A percentile compares a stretch with the other conserved stretches of the same genome.
These are phyloP conservation scores for Citrullus amarus DNA, from an alignment of 306 rosid genomes.

Conservation along the genomic window DNA sequence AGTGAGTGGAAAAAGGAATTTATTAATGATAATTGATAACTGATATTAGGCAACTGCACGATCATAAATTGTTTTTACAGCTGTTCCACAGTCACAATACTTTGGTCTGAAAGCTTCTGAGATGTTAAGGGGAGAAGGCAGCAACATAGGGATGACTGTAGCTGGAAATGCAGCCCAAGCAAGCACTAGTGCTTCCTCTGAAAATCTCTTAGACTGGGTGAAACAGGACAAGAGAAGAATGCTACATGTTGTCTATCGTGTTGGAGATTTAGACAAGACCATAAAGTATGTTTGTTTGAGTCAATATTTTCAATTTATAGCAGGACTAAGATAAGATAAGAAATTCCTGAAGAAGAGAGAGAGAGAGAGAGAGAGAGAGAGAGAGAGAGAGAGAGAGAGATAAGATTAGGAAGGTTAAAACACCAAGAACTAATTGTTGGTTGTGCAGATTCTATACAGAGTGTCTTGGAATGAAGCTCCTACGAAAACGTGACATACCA, in stretches of 20 bases:
- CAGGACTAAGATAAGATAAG: background rate
- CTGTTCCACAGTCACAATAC: conserved; percentile 26
- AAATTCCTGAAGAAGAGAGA: too few species aligned
- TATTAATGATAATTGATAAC: background rate
- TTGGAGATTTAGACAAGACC: conserved; percentile 77
- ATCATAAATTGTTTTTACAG: conserved; percentile 29
- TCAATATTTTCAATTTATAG: background rate
- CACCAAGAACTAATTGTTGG: conserved; percentile 10
- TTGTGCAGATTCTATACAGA: conserved; percentile 68
- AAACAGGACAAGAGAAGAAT: conserved; percentile 61
- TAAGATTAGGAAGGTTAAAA: background rate
- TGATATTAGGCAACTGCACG: conserved; percentile 1
- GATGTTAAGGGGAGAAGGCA: conserved; percentile 40
- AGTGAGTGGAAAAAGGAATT: background rate
- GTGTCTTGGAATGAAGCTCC: conserved; percentile 81
- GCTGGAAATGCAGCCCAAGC: conserved; percentile 42
- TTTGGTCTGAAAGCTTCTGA: conserved; percentile 44
- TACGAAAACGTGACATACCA: conserved; percentile 68
- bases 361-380: background rate
- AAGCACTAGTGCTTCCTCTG: conserved; percentile 39
- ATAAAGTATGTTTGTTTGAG: conserved; percentile 48
- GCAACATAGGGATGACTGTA: conserved; percentile 23
- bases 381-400: background rate
- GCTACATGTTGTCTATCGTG: conserved; percentile 84
- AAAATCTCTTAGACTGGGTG: conserved; percentile 70